phyloP scores from a whole-genome alignment of 768 basidiomycete genomes.

The Boletus vinaceobasis region DNA sequence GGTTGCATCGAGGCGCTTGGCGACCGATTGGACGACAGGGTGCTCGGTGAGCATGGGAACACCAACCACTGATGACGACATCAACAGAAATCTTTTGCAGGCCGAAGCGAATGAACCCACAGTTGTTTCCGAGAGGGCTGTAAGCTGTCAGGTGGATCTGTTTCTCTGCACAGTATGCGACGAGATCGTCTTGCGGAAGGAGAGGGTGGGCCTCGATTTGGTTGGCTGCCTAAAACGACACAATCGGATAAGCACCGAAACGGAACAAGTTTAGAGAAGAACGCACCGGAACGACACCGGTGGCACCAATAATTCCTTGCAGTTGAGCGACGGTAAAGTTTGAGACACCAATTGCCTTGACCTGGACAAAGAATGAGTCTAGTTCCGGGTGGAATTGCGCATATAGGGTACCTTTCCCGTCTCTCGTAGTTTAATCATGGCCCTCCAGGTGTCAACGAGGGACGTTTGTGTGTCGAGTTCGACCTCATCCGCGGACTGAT shows the following conservation, averaged over 20 bases:
- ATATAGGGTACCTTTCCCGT: slow-evolving; percentile 55
- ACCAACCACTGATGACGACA: slow-evolving; percentile 44
- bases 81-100: background rate
- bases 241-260: background rate
- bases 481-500: slow-evolving; percentile 40
- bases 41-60: slow-evolving; percentile 69
- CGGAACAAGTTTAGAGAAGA: background rate
- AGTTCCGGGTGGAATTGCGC: background rate
- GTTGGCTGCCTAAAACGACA: slow-evolving; percentile 49
- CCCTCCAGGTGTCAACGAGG: slow-evolving; percentile 82
- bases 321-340: slow-evolving; percentile 73
- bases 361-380: slow-evolving; percentile 34
- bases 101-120: slow-evolving; percentile 36
- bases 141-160: slow-evolving; percentile 70
- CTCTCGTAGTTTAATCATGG: slow-evolving; percentile 66
- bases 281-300: slow-evolving; percentile 68
- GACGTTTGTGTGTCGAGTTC: slow-evolving; percentile 56
- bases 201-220: slow-evolving; percentile 85
- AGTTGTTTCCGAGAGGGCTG: slow-evolving; percentile 79
- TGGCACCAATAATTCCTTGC: slow-evolving; percentile 63
- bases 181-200: slow-evolving; percentile 70
- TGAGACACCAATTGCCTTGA: slow-evolving; percentile 73
- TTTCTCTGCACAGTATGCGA: slow-evolving; percentile 64
- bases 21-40: slow-evolving; percentile 57
- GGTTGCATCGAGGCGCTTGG: slow-evolving; percentile 57